A percentile compares a stretch with the other conserved stretches of the same genome.
Conservation (phyloP, 495 filamentous ascomycete genomes). For the Lepraria neglecta region DNA sequence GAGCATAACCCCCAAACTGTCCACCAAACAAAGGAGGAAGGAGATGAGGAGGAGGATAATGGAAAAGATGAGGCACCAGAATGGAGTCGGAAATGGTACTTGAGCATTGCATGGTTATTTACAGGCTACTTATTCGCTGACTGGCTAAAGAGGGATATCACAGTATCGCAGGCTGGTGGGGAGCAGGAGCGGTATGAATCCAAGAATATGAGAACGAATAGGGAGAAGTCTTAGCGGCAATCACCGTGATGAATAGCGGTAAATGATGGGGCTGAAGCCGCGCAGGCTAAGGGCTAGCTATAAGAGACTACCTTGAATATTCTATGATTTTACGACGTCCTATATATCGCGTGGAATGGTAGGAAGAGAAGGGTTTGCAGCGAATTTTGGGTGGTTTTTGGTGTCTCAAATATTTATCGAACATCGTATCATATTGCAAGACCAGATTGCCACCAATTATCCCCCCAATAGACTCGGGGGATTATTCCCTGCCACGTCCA, state of each 20-base stretch:
- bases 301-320: neutral
- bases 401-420: neutral
- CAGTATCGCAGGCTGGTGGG: neutral
- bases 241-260: neutral
- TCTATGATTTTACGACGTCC: neutral
- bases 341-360: neutral
- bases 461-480: neutral
- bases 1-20: conserved; percentile 53
- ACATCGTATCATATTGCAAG: conserved; percentile 7
- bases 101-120: neutral
- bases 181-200: neutral
- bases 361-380: neutral
- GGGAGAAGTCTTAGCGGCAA: neutral
- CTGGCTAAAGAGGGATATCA: neutral
- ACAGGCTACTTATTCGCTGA: neutral
- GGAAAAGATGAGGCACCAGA: conserved; percentile 55
- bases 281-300: neutral
- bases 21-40: conserved; percentile 57
- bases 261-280: neutral
- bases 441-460: conserved; percentile 5
- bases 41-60: conserved; percentile 53
- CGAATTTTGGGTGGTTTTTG: neutral
- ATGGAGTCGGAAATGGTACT: conserved; percentile 41
- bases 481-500: conserved; percentile 5
- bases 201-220: neutral